Evolutionary conservation across 345 rosid genomes (phyloP).

Genomic region (Linum tenue): DNA sequence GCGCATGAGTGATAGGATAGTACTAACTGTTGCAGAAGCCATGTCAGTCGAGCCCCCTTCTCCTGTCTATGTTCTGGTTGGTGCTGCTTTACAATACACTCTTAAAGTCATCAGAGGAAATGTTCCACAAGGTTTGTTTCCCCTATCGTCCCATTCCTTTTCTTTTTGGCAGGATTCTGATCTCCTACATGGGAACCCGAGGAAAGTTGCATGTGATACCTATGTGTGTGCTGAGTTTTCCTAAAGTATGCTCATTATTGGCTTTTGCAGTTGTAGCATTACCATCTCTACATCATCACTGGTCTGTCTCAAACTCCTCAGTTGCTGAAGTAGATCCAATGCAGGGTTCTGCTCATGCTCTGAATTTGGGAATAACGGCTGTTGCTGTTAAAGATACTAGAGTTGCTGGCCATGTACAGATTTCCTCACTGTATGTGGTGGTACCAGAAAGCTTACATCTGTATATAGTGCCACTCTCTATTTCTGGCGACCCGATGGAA

Average conservation of each 20-base stretch:
- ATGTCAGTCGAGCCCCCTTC: conserved; percentile 87
- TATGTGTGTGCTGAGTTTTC: not conserved
- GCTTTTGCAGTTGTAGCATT: conserved; percentile 57
- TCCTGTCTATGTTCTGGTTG: conserved; percentile 73
- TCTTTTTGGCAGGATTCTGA: too few species aligned
- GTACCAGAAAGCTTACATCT: conserved; percentile 53
- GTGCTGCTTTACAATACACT: conserved; percentile 58
- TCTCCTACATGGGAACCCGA: not conserved
- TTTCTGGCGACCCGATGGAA: conserved; percentile 41
- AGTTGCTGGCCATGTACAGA: conserved; percentile 78
- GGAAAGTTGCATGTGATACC: not conserved
- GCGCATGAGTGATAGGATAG: conserved; percentile 60
- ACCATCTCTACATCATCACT: conserved; percentile 69
- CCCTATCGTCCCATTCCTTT: conserved; percentile 7
- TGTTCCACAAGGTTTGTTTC: conserved; percentile 63
- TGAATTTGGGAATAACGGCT: conserved; percentile 62
- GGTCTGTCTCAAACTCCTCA: conserved; percentile 64
- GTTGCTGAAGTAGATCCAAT: conserved; percentile 63
- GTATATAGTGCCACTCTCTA: conserved; percentile 48
- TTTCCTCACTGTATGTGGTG: conserved; percentile 75
- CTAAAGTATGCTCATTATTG: conserved; percentile 13
- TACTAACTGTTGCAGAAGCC: conserved; percentile 93
- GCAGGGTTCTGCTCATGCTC: conserved; percentile 48
- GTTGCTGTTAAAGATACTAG: conserved; percentile 78
- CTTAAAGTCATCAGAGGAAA: conserved; percentile 74